These are phyloP conservation scores for Conringia planisiliqua DNA, from an alignment of 345 rosid genomes.

Conservation along the genomic window DNA sequence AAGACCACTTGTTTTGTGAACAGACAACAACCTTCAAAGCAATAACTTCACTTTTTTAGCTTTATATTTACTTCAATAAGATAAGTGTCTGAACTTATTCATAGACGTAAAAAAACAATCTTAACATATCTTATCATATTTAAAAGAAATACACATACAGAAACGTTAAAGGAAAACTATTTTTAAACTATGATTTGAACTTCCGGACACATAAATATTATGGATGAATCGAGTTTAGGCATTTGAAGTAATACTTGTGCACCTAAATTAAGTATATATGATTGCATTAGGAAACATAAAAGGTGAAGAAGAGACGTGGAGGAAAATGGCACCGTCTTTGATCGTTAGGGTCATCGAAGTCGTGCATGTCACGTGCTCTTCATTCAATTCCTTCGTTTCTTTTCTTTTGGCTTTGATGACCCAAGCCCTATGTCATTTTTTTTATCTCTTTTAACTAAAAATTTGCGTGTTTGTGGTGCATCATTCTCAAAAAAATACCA, in stretches of 20 bases:
- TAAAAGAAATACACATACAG: background rate
- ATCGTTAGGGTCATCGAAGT: conserved; percentile 6
- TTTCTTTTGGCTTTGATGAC: background rate
- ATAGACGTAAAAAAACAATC: background rate
- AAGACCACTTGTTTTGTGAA: conserved; percentile 17
- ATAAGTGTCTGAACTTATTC: background rate
- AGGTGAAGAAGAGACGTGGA: conserved; percentile 9
- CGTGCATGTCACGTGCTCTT: conserved; percentile 13
- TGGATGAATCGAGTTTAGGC: background rate
- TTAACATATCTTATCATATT: background rate
- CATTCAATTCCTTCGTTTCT: background rate
- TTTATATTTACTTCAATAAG: background rate
- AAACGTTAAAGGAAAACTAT: background rate
- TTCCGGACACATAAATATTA: background rate
- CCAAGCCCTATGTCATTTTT: conserved; percentile 5
- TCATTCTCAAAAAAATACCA: too few species aligned
- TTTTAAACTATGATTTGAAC: background rate
- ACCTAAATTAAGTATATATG: background rate
- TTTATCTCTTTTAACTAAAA: background rate
- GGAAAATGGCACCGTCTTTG: background rate
- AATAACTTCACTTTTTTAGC: background rate
- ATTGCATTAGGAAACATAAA: background rate
- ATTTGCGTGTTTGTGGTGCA: background rate
- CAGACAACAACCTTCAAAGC: conserved; percentile 10
- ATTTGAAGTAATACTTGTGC: background rate